Evolutionary conservation across 768 basidiomycete genomes (phyloP), one percentile per base, ranked within the genome.

Genomic region (Xanthoconium stramineum): DNA sequence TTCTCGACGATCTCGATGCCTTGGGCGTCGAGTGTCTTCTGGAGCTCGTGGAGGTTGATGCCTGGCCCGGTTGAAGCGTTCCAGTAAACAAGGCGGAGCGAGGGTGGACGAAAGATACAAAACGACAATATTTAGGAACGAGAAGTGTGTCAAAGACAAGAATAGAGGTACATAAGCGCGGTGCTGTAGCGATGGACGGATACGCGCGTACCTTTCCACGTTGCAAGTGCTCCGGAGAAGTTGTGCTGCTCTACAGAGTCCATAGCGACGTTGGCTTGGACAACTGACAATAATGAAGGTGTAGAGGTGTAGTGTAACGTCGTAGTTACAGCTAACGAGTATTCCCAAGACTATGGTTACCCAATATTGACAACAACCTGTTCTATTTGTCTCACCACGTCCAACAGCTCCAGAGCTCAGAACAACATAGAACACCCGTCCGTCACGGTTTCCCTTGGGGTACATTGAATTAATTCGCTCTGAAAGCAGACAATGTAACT

Each of bases 1-100:
- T 95, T 95, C 79, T 98, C 94, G 20, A 99, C 95, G 14, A 99
- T 80, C 73, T 98, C 95, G 35, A 98, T 80, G 5, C 94, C 95
- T 58, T 98, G 96, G 7, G 81, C 78, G 73, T 98, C 95, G 47
- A 99, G 83, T 5, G 86, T 88, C 76, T 93, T 95, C 74, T 98
- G 96, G 29, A 98, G 78, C 60, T 97, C 93, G 19, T 85, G 75
- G 49, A 99, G 81, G 71, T 91, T 88, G 65, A 99, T 89, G 60
- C 86, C 94, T 97, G 39, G 14, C 15, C 15, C 19, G 15, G 64
- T 50, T 14, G 30, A 37, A 37, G 35, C 7, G 11, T 47, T 12
- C n/a, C 48, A 19, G 17, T 1, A 19, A 45, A 42, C 46, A 43
- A 39, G 29, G 35, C 30, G 10, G 24, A 17, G 38, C 10, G 30